Evolutionary conservation across 2,329 filamentous ascomycete species (phyloP).

Genomic region (Raffaelea ambrosiae): DNA sequence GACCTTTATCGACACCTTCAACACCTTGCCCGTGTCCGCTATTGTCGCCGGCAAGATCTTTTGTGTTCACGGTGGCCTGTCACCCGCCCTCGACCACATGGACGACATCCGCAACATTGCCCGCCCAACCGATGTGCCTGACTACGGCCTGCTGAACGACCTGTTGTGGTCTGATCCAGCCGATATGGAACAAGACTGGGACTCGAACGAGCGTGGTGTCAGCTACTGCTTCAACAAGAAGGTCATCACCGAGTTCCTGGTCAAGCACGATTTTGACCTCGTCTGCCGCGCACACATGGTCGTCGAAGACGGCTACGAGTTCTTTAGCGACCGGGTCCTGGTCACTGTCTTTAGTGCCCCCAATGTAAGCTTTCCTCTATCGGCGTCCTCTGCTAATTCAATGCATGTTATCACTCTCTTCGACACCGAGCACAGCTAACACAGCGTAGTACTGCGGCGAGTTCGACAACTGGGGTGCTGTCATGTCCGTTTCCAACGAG

Average conservation of each 20-base stretch:
- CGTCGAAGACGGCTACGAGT: slow-evolving; percentile 97
- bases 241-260: slow-evolving; percentile 92
- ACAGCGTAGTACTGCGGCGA: slow-evolving; percentile 79
- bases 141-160: slow-evolving; percentile 92
- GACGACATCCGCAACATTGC: slow-evolving; percentile 96
- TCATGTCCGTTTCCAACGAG: slow-evolving; percentile 95
- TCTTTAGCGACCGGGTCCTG: slow-evolving; percentile 89
- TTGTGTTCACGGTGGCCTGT: slow-evolving; percentile 91
- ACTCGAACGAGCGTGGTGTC: slow-evolving; percentile 91
- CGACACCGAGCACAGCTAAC: too few species aligned
- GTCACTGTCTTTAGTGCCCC: slow-evolving; percentile 97
- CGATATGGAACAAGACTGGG: slow-evolving; percentile 97
- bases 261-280: slow-evolving; percentile 91
- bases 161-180: slow-evolving; percentile 95
- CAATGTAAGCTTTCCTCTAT: slow-evolving; percentile 59
- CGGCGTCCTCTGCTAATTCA: background rate
- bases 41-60: slow-evolving; percentile 98
- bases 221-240: slow-evolving; percentile 99
- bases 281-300: slow-evolving; percentile 99
- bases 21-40: slow-evolving; percentile 88
- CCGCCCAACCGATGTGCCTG: slow-evolving; percentile 90
- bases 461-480: slow-evolving; percentile 98
- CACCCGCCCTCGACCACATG: slow-evolving; percentile 89
- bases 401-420: background rate
- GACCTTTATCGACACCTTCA: slow-evolving; percentile 94